Evolutionary conservation across 805 yeast genomes (phyloP).

Genomic region (Metschnikowia hibisci): DNA sequence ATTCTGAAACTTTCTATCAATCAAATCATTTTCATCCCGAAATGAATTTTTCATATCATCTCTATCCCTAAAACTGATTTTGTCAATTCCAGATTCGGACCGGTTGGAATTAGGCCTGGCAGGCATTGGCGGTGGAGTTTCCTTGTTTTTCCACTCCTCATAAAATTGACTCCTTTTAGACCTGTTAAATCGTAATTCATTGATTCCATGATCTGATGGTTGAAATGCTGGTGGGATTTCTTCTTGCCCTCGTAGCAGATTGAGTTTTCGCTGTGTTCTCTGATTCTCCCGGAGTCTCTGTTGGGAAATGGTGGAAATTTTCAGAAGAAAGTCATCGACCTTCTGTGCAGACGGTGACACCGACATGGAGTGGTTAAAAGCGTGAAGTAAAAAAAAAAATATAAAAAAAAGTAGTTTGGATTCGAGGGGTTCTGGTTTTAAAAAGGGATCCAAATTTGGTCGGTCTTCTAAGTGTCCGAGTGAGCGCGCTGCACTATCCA

Average conservation of each 20-base stretch:
- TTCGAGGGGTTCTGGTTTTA: too few species aligned
- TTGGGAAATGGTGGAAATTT: slow-evolving; percentile 35
- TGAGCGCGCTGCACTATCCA: too few species aligned
- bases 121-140: slow-evolving; percentile 17
- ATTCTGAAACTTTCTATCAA: neutral
- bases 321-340: slow-evolving; percentile 37
- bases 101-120: neutral
- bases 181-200: slow-evolving; percentile 18
- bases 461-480: neutral
- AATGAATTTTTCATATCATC: too few species aligned
- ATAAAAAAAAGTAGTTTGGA: neutral
- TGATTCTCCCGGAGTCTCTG: slow-evolving; percentile 33
- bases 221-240: neutral
- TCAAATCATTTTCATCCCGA: neutral
- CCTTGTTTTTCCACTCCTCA: slow-evolving; percentile 11
- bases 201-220: slow-evolving; percentile 9
- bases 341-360: slow-evolving; percentile 30
- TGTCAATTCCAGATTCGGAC: neutral
- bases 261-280: slow-evolving; percentile 31
- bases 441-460: too few species aligned
- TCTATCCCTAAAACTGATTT: too few species aligned
- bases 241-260: slow-evolving; percentile 22
- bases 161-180: slow-evolving; percentile 8
- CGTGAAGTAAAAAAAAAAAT: too few species aligned
- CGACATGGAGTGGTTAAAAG: neutral